Evolutionary conservation across 2,329 filamentous ascomycete genomes (phyloP).

Genomic region (Byssoonygena ceratinophila): DNA sequence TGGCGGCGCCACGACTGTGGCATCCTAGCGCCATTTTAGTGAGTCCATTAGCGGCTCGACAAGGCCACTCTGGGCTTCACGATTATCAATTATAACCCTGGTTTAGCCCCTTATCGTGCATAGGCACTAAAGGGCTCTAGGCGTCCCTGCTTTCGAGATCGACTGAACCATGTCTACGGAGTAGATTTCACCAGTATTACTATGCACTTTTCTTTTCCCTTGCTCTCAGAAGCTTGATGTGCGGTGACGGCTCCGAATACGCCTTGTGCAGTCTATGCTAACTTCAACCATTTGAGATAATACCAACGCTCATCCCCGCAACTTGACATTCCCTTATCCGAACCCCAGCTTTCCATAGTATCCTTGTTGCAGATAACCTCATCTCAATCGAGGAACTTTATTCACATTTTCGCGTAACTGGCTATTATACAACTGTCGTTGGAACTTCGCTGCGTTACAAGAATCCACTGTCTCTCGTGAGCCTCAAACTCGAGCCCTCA

Average conservation of each 20-base stretch:
- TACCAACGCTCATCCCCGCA: neutral
- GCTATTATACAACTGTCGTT: neutral
- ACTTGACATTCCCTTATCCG: neutral
- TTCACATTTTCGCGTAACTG: neutral
- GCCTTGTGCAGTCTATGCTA: neutral
- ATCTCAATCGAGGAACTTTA: neutral
- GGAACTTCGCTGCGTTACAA: neutral
- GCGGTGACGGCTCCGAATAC: neutral
- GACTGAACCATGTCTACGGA: neutral
- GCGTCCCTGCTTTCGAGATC: neutral
- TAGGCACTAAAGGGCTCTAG: neutral
- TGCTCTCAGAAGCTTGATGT: neutral
- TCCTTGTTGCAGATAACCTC: neutral
- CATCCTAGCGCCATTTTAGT: neutral
- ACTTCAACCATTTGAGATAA: neutral
- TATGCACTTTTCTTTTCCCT: neutral
- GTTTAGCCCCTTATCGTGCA: neutral
- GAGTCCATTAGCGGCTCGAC: neutral
- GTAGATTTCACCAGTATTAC: neutral
- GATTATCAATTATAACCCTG: neutral
- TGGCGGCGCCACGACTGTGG: no score
- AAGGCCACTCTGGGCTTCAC: neutral
- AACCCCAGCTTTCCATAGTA: neutral
- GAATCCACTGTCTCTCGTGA: neutral
- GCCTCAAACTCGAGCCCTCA: neutral